Base-by-base conservation (phyloP, 2,329 filamentous ascomycete genomes). In the Trichoderma brevicompactum region DNA sequence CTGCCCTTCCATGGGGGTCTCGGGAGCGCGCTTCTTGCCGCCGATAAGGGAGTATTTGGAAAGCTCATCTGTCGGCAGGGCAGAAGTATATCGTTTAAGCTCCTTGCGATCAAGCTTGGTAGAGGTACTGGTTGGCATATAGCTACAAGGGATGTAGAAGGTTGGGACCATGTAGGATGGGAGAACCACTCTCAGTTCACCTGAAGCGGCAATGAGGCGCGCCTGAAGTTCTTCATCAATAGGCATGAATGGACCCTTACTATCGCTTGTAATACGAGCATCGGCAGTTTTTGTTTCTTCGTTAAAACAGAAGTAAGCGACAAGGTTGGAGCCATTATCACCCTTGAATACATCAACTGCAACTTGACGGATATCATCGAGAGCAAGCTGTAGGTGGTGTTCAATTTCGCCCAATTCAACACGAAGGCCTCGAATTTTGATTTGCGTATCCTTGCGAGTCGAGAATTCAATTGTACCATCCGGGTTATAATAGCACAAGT, bases 381-480 rank as follows among this genome's bases (percentile, higher is more conserved):
- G n/a, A n/a, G n/a, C 36, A 19, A 9, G n/a, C 44, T 60, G 54
- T 5, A 65, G 38, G 41, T 65, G 9, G 13, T 65, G 48, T 5
- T 65, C 64, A 19, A 65, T 62, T 53, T 65, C 64, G 5, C 64
- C 38, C n/a, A 65, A 34, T 43, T 65, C 64, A 44, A 65, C 64
- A 32, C 64, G 46, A 6, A 62, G 64, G 5, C 64, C 64, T 5
- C 64, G 64, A 43, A 65, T 65, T n/a, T 65, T 65, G 1, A 65
- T 49, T n/a, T 65, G 64, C 5, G 64, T 65, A 54, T 65, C 64
- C 12, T 62, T 65, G 2, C 64, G 64, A 9, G 56, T 34, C 6
- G 34, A 62, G 5, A 54, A 65, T 23, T 53, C 49, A 7, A 65
- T 19, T 2, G 64, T 63, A 13, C 64, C 64, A 13, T 65, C 49